Conservation (phyloP, 352 stramenopile genomes). For the Saprolegnia diclina region DNA sequence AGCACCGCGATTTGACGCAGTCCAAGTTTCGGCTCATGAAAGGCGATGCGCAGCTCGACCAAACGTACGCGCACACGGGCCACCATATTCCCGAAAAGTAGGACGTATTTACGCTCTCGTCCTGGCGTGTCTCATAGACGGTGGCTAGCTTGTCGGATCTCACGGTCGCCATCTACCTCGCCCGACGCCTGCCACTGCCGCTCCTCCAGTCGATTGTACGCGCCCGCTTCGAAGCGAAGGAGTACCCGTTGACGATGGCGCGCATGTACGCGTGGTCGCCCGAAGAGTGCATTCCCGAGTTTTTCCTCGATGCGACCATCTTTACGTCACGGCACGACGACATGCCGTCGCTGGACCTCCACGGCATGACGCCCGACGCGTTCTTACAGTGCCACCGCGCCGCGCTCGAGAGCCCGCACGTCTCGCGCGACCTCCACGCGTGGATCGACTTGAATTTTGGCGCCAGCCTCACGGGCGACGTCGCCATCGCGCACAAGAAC, state of each 20-base stretch:
- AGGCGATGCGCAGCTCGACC: conserved; percentile 89
- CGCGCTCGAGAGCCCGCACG: conserved; percentile 88
- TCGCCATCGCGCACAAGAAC: conserved; percentile 86
- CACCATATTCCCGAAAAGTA: conserved; percentile 93
- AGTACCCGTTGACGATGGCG: conserved; percentile 89
- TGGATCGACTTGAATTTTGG: conserved; percentile 98
- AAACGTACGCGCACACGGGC: conserved; percentile 80
- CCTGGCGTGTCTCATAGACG: neutral
- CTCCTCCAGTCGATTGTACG: conserved; percentile 85
- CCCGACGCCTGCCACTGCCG: conserved; percentile 81
- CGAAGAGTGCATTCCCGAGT: conserved; percentile 95
- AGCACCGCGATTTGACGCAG: conserved; percentile 86
- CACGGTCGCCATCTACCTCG: conserved; percentile 95
- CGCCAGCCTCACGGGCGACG: conserved; percentile 63
- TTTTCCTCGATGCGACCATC: conserved; percentile 84
- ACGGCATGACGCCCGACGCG: conserved; percentile 50
- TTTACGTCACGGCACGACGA: conserved; percentile 79
- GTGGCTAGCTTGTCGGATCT: conserved; percentile 86
- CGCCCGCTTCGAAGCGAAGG: conserved; percentile 88
- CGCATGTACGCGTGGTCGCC: conserved; percentile 93
- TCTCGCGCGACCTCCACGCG: conserved; percentile 80
- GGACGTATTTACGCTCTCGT: neutral
- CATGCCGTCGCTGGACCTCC: conserved; percentile 75
- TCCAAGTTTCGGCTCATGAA: conserved; percentile 95
- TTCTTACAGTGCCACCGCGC: conserved; percentile 88